Conservation (phyloP, 2,329 filamentous ascomycete genomes). For the Allantophomopsis lycopodina region DNA sequence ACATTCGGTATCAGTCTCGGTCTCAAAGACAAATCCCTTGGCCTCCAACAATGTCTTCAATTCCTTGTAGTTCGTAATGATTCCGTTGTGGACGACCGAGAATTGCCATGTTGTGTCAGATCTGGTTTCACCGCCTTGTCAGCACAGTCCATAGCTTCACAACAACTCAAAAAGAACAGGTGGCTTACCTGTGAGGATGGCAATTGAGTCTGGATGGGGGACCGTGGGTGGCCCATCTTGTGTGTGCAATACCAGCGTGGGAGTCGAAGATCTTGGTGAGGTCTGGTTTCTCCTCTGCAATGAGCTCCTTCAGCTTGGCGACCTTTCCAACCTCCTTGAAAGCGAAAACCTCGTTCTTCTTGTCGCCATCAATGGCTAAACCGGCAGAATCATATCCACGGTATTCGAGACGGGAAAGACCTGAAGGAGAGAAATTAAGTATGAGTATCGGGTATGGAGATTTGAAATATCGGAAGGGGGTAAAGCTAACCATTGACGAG, state of each 20-base stretch:
- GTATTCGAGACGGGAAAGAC: constrained; percentile 92
- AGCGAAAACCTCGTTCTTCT: constrained; percentile 91
- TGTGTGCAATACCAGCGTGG: constrained; percentile 97
- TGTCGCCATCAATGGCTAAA: constrained; percentile 85
- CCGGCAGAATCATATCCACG: constrained; percentile 91
- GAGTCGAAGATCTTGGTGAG: constrained; percentile 91
- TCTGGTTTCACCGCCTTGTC: constrained; percentile 28
- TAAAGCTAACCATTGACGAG: constrained; percentile 73
- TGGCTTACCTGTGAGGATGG: constrained; percentile 84
- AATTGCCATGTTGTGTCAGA: constrained; percentile 96
- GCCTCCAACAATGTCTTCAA: constrained; percentile 80
- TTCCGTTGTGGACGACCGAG: constrained; percentile 95
- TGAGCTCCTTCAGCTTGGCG: constrained; percentile 86
- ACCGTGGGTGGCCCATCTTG: constrained; percentile 96
- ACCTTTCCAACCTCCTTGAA: constrained; percentile 99
- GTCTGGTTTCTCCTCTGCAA: constrained; percentile 72
- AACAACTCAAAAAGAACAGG: neutral
- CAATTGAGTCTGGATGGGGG: constrained; percentile 89
- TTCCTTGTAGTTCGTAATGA: constrained; percentile 99
- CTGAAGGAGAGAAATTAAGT: constrained; percentile 29
- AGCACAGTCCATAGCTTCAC: too few relatives aligned
- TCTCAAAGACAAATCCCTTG: constrained; percentile 99
- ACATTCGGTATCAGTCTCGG: constrained; percentile 97
- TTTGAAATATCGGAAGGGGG: constrained; percentile 9
- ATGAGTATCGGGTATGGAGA: constrained; percentile 13